These are phyloP conservation scores for Vitis hybrid DNA, from an alignment of 177 flowering plant genomes.

Conservation along the genomic window DNA sequence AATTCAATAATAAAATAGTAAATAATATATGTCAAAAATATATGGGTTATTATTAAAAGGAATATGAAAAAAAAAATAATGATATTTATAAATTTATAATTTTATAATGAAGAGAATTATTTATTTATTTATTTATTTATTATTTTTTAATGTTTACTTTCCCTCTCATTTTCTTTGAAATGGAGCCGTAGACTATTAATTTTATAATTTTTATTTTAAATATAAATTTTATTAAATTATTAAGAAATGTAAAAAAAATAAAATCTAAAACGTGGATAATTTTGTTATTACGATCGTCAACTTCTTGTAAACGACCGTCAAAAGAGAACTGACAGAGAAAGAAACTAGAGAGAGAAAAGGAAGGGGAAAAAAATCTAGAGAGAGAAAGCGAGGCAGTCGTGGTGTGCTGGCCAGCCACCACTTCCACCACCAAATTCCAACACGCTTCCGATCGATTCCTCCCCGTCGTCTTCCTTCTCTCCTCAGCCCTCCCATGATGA, in stretches of 20 bases:
- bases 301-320: not conserved
- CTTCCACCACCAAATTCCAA: not conserved
- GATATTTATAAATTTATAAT: too few species aligned
- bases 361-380: too few species aligned
- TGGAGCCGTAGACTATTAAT: not conserved
- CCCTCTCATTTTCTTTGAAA: not conserved
- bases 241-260: not conserved
- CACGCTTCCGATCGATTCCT: not conserved
- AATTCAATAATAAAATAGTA: accelerated
- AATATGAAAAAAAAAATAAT: not conserved
- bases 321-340: not conserved
- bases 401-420: not conserved
- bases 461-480: not conserved
- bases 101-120: too few species aligned
- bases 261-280: not conserved
- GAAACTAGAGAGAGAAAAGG: conserved; percentile 1
- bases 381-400: not conserved
- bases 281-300: not conserved
- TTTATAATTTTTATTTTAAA: not conserved
- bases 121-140: too few species aligned
- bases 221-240: not conserved
- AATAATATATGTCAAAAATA: accelerated
- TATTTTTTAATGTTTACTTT: too few species aligned
- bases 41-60: not conserved
- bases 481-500: not conserved